phyloP scores from a whole-genome alignment of 2,329 filamentous ascomycete species.

The Raffaelea arxii region DNA sequence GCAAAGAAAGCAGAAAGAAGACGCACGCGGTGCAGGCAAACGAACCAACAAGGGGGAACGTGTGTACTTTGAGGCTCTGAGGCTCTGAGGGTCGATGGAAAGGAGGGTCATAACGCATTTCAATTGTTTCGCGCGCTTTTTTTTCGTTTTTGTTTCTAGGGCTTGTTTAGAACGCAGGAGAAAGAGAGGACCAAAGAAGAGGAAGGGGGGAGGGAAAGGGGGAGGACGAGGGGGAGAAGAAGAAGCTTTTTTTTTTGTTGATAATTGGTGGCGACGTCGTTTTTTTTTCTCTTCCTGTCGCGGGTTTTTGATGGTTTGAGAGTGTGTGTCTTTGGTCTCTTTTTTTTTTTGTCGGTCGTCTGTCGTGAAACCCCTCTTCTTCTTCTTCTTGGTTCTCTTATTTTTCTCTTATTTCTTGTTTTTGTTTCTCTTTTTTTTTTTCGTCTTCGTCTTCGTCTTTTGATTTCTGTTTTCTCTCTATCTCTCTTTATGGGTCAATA shows the following conservation, averaged over 20 bases:
- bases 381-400: background rate
- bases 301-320: background rate
- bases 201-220: background rate
- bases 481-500: too few species aligned
- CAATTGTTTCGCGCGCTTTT: too few species aligned
- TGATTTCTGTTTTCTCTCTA: background rate
- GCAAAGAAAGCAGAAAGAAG: too few species aligned
- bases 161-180: too few species aligned
- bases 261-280: background rate
- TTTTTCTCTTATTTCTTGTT: background rate
- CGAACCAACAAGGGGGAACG: too few species aligned
- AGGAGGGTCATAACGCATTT: too few species aligned
- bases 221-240: background rate
- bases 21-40: too few species aligned
- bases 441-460: background rate
- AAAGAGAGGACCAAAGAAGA: background rate
- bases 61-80: too few species aligned
- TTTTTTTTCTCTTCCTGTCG: background rate
- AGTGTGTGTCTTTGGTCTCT: background rate
- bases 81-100: too few species aligned
- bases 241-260: constrained; percentile 1
- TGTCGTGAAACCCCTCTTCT: too few species aligned
- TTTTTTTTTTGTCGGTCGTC: background rate
- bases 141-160: too few species aligned
- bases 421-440: constrained; percentile 1